Percentiles rank a stretch among this genome's conserved stretches.
These are phyloP conservation scores for Colletotrichum australisinense DNA, from an alignment of 2,329 filamentous ascomycete genomes.

Conservation along the genomic window DNA sequence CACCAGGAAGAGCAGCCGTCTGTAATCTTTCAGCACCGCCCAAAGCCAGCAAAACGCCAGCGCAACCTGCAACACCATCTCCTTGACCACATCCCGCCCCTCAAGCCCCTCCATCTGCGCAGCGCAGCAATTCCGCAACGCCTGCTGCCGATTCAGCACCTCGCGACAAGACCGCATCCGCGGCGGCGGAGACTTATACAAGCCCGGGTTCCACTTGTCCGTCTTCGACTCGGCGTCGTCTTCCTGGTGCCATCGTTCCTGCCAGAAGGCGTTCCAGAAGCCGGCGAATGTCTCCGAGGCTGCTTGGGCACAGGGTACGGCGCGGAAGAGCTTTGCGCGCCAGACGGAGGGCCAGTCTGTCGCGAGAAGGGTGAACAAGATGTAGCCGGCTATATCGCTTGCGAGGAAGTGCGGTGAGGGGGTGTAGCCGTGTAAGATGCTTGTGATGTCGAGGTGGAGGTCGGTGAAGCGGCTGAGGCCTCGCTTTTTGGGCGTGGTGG, in stretches of 20 bases:
- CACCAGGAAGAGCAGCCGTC: constrained; percentile 14
- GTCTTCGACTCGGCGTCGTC: constrained; percentile 7
- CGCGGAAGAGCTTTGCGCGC: neutral
- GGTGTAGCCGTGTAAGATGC: neutral
- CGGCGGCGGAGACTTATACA: constrained; percentile 9
- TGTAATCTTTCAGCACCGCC: constrained; percentile 17
- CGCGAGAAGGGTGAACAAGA: constrained; percentile 1
- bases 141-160: constrained; percentile 35
- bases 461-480: constrained; percentile 19
- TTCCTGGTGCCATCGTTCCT: constrained; percentile 28
- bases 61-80: constrained; percentile 24
- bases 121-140: constrained; percentile 26
- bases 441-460: constrained; percentile 7
- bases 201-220: constrained; percentile 15
- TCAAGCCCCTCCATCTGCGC: constrained; percentile 14
- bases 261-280: constrained; percentile 14
- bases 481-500: neutral
- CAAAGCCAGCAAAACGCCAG: constrained; percentile 28
- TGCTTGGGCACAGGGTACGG: neutral
- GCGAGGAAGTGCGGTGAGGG: constrained; percentile 3
- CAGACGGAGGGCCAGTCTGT: constrained; percentile 16
- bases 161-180: constrained; percentile 32
- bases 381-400: constrained; percentile 19
- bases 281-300: neutral
- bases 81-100: constrained; percentile 14